Evolutionary conservation across 2,329 filamentous ascomycete species (phyloP).

Genomic region (Paraphaeosphaeria sporulosa): DNA sequence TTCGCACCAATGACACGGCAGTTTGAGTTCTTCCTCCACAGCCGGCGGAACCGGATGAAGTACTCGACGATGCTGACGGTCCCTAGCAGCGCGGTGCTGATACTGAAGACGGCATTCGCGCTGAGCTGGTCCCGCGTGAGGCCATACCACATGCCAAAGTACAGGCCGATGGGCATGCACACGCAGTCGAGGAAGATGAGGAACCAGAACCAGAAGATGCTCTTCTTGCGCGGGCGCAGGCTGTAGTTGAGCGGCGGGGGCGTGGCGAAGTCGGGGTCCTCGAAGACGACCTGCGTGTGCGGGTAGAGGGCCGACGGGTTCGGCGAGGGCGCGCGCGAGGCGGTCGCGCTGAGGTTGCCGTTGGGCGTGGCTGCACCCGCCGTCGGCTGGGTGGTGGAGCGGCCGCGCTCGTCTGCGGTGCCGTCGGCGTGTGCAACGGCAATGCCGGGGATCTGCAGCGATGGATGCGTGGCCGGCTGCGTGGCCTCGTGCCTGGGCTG

Average conservation of each 20-base stretch:
- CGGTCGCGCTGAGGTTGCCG: conserved; percentile 7
- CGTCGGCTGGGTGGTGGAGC: not conserved
- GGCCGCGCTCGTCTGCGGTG: conserved; percentile 12
- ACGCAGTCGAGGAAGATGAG: conserved; percentile 67
- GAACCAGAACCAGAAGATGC: conserved; percentile 66
- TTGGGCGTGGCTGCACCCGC: not conserved
- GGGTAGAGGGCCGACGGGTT: conserved; percentile 46
- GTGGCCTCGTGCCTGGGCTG: not conserved
- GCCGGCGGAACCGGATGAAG: conserved; percentile 56
- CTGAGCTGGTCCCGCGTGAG: conserved; percentile 55
- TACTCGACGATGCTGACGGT: conserved; percentile 64
- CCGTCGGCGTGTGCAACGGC: conserved; percentile 27
- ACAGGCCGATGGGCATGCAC: conserved; percentile 65
- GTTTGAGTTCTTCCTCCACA: conserved; percentile 61
- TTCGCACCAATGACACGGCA: conserved; percentile 61
- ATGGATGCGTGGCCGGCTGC: conserved; percentile 16
- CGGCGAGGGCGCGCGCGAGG: conserved; percentile 31
- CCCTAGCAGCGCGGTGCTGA: conserved; percentile 62
- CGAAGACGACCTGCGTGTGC: conserved; percentile 51
- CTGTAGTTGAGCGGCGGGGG: conserved; percentile 65
- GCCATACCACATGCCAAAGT: conserved; percentile 68
- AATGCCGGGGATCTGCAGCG: conserved; percentile 32
- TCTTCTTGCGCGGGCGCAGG: conserved; percentile 61
- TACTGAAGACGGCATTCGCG: conserved; percentile 61
- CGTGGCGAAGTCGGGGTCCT: conserved; percentile 49